phyloP scores from a whole-genome alignment of 768 basidiomycete genomes.

The Phallus indusiatus region DNA sequence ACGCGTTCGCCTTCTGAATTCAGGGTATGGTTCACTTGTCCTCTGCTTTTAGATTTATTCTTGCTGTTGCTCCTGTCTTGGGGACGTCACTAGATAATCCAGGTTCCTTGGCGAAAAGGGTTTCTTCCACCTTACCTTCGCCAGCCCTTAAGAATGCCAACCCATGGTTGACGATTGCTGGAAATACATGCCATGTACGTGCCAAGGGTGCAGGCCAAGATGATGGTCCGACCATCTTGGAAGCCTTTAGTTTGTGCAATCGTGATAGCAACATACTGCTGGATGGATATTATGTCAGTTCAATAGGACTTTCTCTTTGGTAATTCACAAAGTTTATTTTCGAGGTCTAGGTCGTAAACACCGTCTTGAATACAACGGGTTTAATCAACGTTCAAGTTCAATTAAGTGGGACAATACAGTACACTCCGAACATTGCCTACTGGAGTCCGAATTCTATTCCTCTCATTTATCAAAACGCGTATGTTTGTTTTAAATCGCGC shows the following conservation, averaged over 20 bases:
- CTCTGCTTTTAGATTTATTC: background rate
- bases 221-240: slow-evolving; percentile 5
- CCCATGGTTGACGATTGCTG: background rate
- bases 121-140: background rate
- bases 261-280: background rate
- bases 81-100: background rate
- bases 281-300: slow-evolving; percentile 6
- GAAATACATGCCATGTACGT: background rate
- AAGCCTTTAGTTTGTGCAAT: background rate
- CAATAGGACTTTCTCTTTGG: background rate
- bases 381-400: slow-evolving; percentile 30
- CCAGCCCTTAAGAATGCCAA: background rate
- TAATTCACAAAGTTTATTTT: no score
- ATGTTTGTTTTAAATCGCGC: background rate
- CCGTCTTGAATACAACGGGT: slow-evolving; percentile 28
- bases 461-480: slow-evolving; percentile 36
- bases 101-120: background rate
- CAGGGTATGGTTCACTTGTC: background rate
- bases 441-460: slow-evolving; percentile 31
- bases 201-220: slow-evolving; percentile 5
- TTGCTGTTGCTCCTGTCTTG: background rate
- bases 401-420: slow-evolving; percentile 27
- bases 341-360: slow-evolving; percentile 23
- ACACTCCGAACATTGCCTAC: slow-evolving; percentile 32
- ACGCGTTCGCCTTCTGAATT: background rate